Percentiles rank a stretch among this genome's conserved stretches.
Conservation (phyloP, 1,284 basidiomycete species). For the Ceratobasidium sp. region DNA sequence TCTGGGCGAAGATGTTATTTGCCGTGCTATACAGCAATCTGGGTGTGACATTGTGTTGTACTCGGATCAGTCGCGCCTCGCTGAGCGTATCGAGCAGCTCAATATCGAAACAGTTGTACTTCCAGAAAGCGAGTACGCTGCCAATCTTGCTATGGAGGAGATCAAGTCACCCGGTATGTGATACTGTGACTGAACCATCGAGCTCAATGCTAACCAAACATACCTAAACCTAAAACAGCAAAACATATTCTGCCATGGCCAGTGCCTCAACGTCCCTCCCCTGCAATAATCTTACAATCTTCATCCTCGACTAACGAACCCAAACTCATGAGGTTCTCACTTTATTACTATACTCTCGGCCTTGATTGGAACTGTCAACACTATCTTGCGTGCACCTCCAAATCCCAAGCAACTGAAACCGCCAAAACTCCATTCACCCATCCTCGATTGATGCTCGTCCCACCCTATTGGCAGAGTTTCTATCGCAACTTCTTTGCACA, state of each 20-base stretch:
- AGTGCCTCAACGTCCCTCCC: not conserved
- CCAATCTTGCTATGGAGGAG: not conserved
- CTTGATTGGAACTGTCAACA: not conserved
- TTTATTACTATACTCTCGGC: constrained; percentile 27
- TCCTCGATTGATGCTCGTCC: not conserved
- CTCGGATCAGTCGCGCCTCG: not conserved
- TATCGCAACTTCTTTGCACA: not conserved
- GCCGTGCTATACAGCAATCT: not conserved
- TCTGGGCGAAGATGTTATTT: not conserved
- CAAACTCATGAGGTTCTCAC: constrained; percentile 27
- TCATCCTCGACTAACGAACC: not conserved
- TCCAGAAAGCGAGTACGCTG: not conserved
- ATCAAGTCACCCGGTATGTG: not conserved
- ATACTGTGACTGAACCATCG: too few relatives aligned
- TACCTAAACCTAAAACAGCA: too few relatives aligned
- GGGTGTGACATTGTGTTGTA: constrained; percentile 11
- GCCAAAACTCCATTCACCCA: constrained; percentile 8
- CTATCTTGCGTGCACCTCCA: not conserved
- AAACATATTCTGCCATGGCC: too few relatives aligned
- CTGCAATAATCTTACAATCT: constrained; percentile 9
- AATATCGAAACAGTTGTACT: not conserved
- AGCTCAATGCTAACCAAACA: too few relatives aligned
- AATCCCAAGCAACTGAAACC: not conserved
- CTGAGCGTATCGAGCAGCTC: not conserved
- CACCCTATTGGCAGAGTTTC: not conserved